A percentile compares a stretch with the other conserved stretches of the same genome.
These are phyloP conservation scores for Forsythia suspensa DNA, from an alignment of 257 asterid genomes.

Conservation along the genomic window DNA sequence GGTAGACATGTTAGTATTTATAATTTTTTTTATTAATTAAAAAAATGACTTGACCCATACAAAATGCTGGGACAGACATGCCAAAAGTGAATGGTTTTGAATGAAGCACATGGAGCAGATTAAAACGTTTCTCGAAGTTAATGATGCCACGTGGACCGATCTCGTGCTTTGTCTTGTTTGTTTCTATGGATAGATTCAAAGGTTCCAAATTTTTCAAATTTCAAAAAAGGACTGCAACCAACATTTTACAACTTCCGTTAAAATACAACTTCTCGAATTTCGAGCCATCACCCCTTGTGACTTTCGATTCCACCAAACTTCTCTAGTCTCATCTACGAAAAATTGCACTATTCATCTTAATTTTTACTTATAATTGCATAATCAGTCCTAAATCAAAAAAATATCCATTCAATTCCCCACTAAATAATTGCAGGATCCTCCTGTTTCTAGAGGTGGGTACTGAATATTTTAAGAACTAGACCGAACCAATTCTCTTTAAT, in stretches of 20 bases:
- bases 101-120: not conserved
- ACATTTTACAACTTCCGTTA: not conserved
- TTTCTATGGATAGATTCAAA: not conserved
- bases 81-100: not conserved
- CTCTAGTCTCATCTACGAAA: not conserved
- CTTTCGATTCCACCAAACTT: not conserved
- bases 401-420: too few species aligned
- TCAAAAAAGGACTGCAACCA: not conserved
- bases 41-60: too few species aligned
- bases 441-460: too few species aligned
- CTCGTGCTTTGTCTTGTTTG: not conserved
- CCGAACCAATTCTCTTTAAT: too few species aligned
- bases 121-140: not conserved
- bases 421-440: too few species aligned
- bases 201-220: not conserved
- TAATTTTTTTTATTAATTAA: too few species aligned
- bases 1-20: too few species aligned
- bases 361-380: too few species aligned
- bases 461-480: too few species aligned
- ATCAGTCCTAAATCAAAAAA: too few species aligned
- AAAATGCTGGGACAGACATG: slow-evolving; percentile 20
- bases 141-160: slow-evolving; percentile 24
- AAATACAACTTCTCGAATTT: not conserved
- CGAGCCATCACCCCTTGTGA: not conserved
- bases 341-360: too few species aligned